A percentile compares a stretch with the other conserved stretches of the same genome.
phyloP scores from a whole-genome alignment of 106 monocot genomes.

The Ottelia alismoides region DNA sequence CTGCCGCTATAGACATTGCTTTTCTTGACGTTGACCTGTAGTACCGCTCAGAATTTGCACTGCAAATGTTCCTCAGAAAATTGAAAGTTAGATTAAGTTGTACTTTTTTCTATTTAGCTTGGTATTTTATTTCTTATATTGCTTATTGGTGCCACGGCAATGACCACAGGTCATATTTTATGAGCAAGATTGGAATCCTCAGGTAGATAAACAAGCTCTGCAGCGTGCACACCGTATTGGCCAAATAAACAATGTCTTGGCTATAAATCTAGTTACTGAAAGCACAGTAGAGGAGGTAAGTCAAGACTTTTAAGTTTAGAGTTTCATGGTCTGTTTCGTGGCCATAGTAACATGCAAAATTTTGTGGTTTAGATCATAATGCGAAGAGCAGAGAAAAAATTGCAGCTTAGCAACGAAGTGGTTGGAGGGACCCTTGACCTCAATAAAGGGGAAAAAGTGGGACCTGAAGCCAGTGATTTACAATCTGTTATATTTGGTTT shows the following conservation, averaged over 20 bases:
- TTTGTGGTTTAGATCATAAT: conserved; percentile 59
- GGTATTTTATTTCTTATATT: too few relatives aligned
- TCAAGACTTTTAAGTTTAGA: conserved; percentile 1
- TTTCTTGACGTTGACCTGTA: too few relatives aligned
- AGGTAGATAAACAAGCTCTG: conserved; percentile 93
- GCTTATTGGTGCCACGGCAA: too few relatives aligned
- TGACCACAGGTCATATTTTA: conserved; percentile 94
- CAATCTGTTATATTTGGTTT: conserved; percentile 80
- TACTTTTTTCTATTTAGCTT: too few relatives aligned
- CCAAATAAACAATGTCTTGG: conserved; percentile 82
- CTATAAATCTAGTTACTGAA: conserved; percentile 80
- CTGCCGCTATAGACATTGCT: too few relatives aligned
- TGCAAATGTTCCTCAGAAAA: too few relatives aligned
- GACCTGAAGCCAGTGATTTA: conserved; percentile 40
- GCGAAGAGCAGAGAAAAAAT: conserved; percentile 86
- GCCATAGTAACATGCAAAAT: background rate
- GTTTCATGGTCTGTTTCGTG: background rate
- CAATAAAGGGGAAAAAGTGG: conserved; percentile 25
- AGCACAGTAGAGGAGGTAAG: conserved; percentile 84
- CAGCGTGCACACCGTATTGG: conserved; percentile 98
- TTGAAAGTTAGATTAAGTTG: too few relatives aligned
- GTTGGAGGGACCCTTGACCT: conserved; percentile 29
- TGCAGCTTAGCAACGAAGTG: conserved; percentile 73
- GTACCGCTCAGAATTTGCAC: too few relatives aligned
- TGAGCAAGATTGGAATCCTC: conserved; percentile 99